These are phyloP conservation scores for Vaccinium vitisidaea DNA, from an alignment of 148 eudicot genomes.

Conservation along the genomic window DNA sequence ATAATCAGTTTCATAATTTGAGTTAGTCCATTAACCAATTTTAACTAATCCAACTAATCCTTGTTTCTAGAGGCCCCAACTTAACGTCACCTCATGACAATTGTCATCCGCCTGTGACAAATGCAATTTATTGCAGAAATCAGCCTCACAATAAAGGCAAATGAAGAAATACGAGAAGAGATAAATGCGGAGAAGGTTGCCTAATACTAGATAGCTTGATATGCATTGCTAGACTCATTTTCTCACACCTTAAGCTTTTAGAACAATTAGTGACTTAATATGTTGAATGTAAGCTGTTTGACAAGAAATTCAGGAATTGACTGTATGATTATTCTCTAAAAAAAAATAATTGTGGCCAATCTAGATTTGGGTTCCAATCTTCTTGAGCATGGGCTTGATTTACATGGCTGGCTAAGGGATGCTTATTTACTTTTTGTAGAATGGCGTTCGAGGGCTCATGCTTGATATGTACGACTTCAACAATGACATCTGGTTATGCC, in stretches of 20 bases:
- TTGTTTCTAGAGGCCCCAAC: neutral
- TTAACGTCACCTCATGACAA: neutral
- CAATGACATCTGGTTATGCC: slow-evolving; percentile 86
- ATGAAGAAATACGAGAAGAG: neutral
- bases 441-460: slow-evolving; percentile 97
- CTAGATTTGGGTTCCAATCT: neutral
- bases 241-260: neutral
- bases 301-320: neutral
- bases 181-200: neutral
- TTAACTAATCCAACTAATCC: neutral
- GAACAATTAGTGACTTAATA: neutral
- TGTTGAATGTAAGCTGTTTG: neutral
- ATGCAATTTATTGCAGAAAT: neutral
- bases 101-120: neutral
- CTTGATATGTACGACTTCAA: slow-evolving; percentile 90
- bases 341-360: neutral
- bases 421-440: slow-evolving; percentile 36
- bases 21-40: neutral
- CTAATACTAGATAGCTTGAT: neutral
- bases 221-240: neutral
- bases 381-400: neutral
- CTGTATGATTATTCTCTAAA: neutral
- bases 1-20: neutral
- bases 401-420: neutral
- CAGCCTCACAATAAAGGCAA: neutral